These are phyloP conservation scores for Boechera divaricarpa DNA, from an alignment of 345 rosid genomes.

Conservation along the genomic window DNA sequence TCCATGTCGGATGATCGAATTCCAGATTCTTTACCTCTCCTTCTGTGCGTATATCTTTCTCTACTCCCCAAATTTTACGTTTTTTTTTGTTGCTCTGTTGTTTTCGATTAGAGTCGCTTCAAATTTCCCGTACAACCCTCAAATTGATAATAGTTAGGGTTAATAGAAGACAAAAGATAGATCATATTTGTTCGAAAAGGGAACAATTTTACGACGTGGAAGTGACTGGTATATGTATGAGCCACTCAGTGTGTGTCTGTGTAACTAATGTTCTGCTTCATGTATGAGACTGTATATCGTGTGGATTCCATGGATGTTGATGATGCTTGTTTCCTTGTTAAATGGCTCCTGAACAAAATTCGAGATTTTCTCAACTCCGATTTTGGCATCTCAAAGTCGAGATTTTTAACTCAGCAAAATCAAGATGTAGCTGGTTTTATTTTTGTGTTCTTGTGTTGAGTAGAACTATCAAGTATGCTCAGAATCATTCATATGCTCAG, in stretches of 20 bases:
- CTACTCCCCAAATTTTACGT: background rate
- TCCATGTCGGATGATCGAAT: slow-evolving; percentile 66
- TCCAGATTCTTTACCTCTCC: slow-evolving; percentile 13
- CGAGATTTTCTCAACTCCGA: background rate
- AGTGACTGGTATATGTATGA: background rate
- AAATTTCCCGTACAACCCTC: background rate
- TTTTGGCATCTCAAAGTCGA: background rate
- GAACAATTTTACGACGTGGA: background rate
- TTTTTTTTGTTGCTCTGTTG: background rate
- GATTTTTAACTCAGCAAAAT: too few relatives aligned
- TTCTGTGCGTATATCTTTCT: slow-evolving; percentile 15
- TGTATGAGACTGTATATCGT: background rate
- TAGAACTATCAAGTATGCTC: background rate
- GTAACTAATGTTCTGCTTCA: background rate
- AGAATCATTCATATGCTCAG: background rate
- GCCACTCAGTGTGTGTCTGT: slow-evolving; percentile 19
- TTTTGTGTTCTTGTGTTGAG: slow-evolving; percentile 1
- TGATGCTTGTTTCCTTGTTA: slow-evolving; percentile 18
- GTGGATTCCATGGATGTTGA: slow-evolving; percentile 4
- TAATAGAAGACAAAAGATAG: slow-evolving; percentile 7
- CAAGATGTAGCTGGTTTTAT: background rate
- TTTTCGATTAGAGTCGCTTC: slow-evolving; percentile 22
- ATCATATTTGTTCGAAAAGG: background rate
- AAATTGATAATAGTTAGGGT: slow-evolving; percentile 16
- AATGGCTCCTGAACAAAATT: background rate